Evolutionary conservation across 768 basidiomycete genomes (phyloP), one percentile per base, ranked within the genome.

Genomic region (Pulveroboletus ravenelii): DNA sequence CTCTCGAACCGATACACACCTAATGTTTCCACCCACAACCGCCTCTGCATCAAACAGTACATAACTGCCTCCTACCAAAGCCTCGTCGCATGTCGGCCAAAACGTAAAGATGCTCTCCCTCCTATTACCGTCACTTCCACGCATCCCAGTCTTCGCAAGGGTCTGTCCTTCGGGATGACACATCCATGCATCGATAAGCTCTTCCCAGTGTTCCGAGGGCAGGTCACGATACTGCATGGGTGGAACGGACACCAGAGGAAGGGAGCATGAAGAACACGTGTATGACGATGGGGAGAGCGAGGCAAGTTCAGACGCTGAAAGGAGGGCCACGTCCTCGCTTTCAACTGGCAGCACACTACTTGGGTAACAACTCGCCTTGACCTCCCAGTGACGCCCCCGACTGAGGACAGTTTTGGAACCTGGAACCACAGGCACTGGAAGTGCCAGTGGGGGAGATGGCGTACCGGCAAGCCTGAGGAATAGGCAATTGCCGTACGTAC

Each of bases 171-270:
- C 93, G 9, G 83, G 68, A 67, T 97, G 95, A 61, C 95, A 98
- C 88, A 98, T 93, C 95, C 95, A 98, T 7, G 93, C 87, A 55
- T 97, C 95, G 17, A 98, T 82, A 14, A 98, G 82, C 66, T 98
- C 95, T 55, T 92, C 87, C 95, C 95, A 98, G 60, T 98, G 87
- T 63, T 97, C 94, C 5, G 90, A 93, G 3, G 95, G 95, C 12
- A 98, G 73, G 63, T 96, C 93, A 35, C 84, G 80, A 67, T 89
- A 98, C 40, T 68, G 72, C 17, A 81, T 64, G 37, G 68, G 71
- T 6, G 79, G 67, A 0, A 77, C 70, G 34, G 85, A 77, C 12
- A 77, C 65, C 31, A 95, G 70, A 10, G 87, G 84, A 10, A 90
- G 72, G 3, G 87, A 85, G 62, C 93, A 95, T 2, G 84, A 85